Evolutionary conservation across 1,139 yeast genomes (phyloP).

Genomic region (Wickerhamomyces sp.): DNA sequence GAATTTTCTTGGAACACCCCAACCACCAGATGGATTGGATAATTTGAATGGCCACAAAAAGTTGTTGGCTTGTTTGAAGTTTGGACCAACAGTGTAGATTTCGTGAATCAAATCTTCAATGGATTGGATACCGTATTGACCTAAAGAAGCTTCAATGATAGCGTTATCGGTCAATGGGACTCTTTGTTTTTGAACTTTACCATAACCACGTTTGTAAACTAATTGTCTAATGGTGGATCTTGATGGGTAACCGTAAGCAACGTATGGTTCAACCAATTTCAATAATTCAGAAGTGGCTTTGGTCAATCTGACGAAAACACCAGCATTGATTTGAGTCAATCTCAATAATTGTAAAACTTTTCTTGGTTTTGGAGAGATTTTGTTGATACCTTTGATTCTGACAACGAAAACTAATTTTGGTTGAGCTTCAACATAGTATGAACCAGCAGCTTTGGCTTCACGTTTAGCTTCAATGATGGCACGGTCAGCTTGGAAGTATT

Average conservation of each 20-base stretch:
- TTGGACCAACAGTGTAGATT: constrained; percentile 98
- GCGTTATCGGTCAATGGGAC: constrained; percentile 90
- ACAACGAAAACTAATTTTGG: constrained; percentile 93
- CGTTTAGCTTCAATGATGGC: constrained; percentile 90
- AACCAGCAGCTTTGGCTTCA: constrained; percentile 93
- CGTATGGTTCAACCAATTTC: constrained; percentile 97
- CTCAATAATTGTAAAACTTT: constrained; percentile 97
- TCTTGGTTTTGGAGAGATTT: constrained; percentile 99
- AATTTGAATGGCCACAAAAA: constrained; percentile 99
- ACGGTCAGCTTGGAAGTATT: constrained; percentile 94
- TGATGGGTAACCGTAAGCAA: constrained; percentile 99
- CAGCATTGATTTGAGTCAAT: constrained; percentile 97
- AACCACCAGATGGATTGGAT: constrained; percentile 99
- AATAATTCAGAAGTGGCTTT: constrained; percentile 97
- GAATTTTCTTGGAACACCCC: constrained; percentile 99
- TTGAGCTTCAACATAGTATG: constrained; percentile 97
- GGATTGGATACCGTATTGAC: constrained; percentile 95
- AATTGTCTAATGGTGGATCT: constrained; percentile 93
- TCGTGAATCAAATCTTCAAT: constrained; percentile 98
- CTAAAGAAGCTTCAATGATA: constrained; percentile 88
- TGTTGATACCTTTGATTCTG: constrained; percentile 99
- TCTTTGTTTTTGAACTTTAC: constrained; percentile 99
- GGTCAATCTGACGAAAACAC: constrained; percentile 97
- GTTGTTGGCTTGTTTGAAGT: constrained; percentile 99
- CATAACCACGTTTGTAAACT: constrained; percentile 99